Base-by-base conservation (phyloP, 129 eudicot species). In the Erigeron canadensis region DNA sequence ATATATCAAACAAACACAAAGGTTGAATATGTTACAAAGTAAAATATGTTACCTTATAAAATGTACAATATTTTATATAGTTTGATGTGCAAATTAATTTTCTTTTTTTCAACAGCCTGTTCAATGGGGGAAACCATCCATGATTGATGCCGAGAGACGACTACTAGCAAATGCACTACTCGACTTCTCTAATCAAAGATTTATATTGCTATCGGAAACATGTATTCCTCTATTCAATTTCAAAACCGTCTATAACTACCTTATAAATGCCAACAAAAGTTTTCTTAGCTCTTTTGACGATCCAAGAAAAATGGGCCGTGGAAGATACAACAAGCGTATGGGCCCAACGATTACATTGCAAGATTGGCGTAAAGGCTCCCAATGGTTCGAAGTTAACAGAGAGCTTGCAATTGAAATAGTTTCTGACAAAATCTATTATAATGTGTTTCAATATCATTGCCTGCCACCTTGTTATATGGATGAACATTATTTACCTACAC, bases 381-480 rank as follows among this genome's bases (percentile, higher is more conserved):
- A 90, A 18, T 94, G 99, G 99, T 90, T 94, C 13, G 97, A 90
- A 83, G 89, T 76, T 46, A 74, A 84, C 12, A 71, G 99, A 41
- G 67, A 84, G 57, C 93, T 94, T 4, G 97, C 89, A 0, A 54
- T 79, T 39, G 77, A 80, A 16, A 81, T 88, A 37, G 79, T 95
- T 2, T 84, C 96, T 0, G 99, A 90, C 28, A 74, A 57, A 42
- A 82, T 44, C 22, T 84, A 84, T 59, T 94, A 87, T 75, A 81
- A 83, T 1, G 63, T 88, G 6, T 81, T 90, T 75, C 69, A 60
- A 10, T 70, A 77, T 38, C 84, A 90, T 73, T 95, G 99, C 54
- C 17, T 43, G 74, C 96, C 91, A n/a, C 94, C 97, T 38, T 95
- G 99, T 77, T 95, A 90, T 76, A 94, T 94, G 99, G 99, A 94